phyloP scores from a whole-genome alignment of 2,329 filamentous ascomycete species.

The Claviceps humidiphila region DNA sequence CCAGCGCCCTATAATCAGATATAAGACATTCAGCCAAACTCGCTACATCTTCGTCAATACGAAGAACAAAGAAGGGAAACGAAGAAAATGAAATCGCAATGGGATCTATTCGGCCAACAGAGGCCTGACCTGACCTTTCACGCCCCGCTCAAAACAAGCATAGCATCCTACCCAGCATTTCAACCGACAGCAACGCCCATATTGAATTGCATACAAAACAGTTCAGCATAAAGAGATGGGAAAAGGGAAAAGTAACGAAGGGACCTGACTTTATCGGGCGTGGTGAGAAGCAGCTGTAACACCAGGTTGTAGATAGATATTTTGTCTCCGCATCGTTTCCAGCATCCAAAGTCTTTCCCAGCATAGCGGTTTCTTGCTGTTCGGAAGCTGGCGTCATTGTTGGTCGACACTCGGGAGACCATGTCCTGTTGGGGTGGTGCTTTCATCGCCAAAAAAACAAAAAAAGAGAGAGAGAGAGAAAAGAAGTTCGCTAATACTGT shows the following conservation, averaged over 20 bases:
- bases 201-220: background rate
- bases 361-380: background rate
- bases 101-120: background rate
- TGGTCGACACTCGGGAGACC: too few relatives aligned
- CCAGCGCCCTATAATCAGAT: too few relatives aligned
- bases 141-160: background rate
- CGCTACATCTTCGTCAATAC: too few relatives aligned
- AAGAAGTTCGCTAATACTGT: background rate
- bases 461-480: background rate
- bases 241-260: background rate
- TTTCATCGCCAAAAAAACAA: background rate
- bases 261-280: background rate
- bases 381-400: too few relatives aligned
- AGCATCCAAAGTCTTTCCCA: background rate
- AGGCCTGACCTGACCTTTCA: background rate
- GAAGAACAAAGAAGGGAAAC: background rate
- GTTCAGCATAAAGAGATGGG: background rate
- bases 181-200: background rate
- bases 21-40: too few relatives aligned
- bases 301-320: too few relatives aligned
- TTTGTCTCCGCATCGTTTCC: background rate
- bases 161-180: background rate
- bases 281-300: background rate
- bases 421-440: too few relatives aligned
- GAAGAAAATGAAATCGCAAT: background rate